A percentile compares a stretch with the other conserved stretches of the same genome.
These are phyloP conservation scores for Trifolium dubium DNA, from an alignment of 306 rosid genomes.

Conservation along the genomic window DNA sequence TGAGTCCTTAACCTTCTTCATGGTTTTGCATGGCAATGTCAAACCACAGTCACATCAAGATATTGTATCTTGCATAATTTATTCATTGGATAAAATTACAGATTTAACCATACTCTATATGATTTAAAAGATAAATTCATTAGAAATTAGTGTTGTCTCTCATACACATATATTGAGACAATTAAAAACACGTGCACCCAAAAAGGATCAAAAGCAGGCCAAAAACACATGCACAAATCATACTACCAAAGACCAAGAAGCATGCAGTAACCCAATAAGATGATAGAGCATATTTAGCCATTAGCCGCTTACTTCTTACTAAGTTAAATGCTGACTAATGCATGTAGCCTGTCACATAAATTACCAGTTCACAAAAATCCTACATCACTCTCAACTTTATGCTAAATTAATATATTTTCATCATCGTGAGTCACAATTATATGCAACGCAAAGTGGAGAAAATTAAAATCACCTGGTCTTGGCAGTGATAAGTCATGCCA, in stretches of 20 bases:
- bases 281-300: background rate
- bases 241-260: constrained; percentile 6
- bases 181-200: background rate
- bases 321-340: constrained; percentile 18
- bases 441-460: constrained; percentile 13
- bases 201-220: background rate
- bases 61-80: constrained; percentile 59
- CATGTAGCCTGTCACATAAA: constrained; percentile 10
- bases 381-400: background rate
- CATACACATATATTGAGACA: background rate
- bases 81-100: constrained; percentile 34
- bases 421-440: constrained; percentile 1
- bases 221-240: background rate
- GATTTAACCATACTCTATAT: constrained; percentile 19
- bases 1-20: constrained; percentile 62
- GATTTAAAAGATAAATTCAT: background rate
- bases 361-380: constrained; percentile 12
- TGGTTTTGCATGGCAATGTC: constrained; percentile 53
- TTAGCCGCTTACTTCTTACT: background rate
- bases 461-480: constrained; percentile 53
- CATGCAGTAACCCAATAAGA: background rate
- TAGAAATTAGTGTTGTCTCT: constrained; percentile 9
- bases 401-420: background rate
- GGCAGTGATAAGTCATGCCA: constrained; percentile 46
- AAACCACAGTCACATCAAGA: constrained; percentile 83